phyloP scores from a whole-genome alignment of 148 eudicot genomes.

The Pharnaceum exiguum region DNA sequence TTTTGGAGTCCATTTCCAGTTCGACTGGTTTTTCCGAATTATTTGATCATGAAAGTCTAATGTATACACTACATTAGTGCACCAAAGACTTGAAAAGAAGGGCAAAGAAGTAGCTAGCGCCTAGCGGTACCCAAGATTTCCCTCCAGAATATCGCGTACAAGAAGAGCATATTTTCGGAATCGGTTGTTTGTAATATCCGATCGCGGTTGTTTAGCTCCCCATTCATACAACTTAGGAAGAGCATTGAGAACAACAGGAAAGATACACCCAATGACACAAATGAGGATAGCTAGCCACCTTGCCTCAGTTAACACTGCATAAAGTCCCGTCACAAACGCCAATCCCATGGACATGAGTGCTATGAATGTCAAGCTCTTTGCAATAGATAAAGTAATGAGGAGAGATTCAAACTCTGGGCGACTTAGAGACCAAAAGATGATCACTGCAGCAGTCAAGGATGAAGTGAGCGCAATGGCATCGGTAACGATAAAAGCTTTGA shows the following conservation, averaged over 20 bases:
- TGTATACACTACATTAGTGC: too few species aligned
- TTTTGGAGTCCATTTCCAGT: too few species aligned
- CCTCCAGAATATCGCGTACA: too few species aligned
- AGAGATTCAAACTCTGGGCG: conserved; percentile 22
- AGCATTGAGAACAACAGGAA: background rate
- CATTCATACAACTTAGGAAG: too few species aligned
- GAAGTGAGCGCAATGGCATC: conserved; percentile 28
- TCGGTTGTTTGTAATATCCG: too few species aligned
- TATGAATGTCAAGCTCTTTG: conserved; percentile 19
- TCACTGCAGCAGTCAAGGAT: conserved; percentile 20
- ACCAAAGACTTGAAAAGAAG: too few species aligned
- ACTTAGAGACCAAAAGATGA: conserved; percentile 30
- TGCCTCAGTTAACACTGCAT: conserved; percentile 15
- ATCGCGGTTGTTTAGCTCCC: too few species aligned
- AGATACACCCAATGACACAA: conserved; percentile 15
- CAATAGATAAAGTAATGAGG: conserved; percentile 10
- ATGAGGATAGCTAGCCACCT: conserved; percentile 21
- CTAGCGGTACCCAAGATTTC: too few species aligned
- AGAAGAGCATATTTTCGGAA: too few species aligned
- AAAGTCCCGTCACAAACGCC: conserved; percentile 30
- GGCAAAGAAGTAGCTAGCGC: too few species aligned
- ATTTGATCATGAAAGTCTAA: too few species aligned
- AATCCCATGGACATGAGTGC: conserved; percentile 24
- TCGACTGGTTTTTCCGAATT: too few species aligned
- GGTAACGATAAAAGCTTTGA: conserved; percentile 16